Percentiles rank a stretch among this genome's conserved stretches.
These are phyloP conservation scores for Trichosporon ovoides DNA, from an alignment of 1,284 basidiomycete species.

Conservation along the genomic window DNA sequence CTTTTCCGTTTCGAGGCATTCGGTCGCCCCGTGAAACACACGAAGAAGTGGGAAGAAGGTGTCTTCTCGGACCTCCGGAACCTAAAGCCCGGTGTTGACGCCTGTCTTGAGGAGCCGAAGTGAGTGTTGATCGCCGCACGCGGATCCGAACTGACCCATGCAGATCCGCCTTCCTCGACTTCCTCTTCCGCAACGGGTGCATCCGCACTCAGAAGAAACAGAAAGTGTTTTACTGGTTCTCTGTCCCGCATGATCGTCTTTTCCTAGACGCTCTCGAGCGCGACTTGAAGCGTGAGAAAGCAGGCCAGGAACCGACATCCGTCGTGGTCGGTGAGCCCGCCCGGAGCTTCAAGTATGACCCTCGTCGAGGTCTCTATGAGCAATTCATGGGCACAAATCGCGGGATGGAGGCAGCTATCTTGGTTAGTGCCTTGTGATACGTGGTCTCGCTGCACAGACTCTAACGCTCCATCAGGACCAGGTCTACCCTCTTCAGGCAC, in stretches of 20 bases:
- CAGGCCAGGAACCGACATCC: slow-evolving; percentile 76
- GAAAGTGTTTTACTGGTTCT: slow-evolving; percentile 79
- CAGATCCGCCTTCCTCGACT: slow-evolving; percentile 63
- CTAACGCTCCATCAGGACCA: slow-evolving; percentile 17
- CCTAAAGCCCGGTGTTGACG: slow-evolving; percentile 82
- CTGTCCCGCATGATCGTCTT: slow-evolving; percentile 84
- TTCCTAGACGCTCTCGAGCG: slow-evolving; percentile 90
- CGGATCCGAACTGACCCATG: background rate
- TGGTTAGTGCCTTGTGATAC: slow-evolving; percentile 15
- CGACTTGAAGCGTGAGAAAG: slow-evolving; percentile 86
- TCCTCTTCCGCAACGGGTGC: slow-evolving; percentile 88
- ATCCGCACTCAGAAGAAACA: slow-evolving; percentile 95
- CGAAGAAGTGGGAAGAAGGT: slow-evolving; percentile 64
- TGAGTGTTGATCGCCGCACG: slow-evolving; percentile 38
- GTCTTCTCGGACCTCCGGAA: slow-evolving; percentile 86
- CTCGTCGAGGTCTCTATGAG: slow-evolving; percentile 75
- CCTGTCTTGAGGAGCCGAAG: slow-evolving; percentile 86
- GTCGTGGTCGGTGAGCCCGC: slow-evolving; percentile 72
- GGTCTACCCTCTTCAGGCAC: slow-evolving; percentile 24
- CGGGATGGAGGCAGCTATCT: slow-evolving; percentile 33
- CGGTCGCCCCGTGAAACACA: slow-evolving; percentile 49
- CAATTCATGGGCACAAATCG: slow-evolving; percentile 59
- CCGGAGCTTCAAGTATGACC: slow-evolving; percentile 60
- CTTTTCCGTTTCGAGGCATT: slow-evolving; percentile 88
- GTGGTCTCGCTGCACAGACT: background rate